A percentile compares a stretch with the other conserved stretches of the same genome.
Evolutionary conservation across 2,329 filamentous ascomycete genomes (phyloP).

Genomic region (Colletotrichum orbiculare): DNA sequence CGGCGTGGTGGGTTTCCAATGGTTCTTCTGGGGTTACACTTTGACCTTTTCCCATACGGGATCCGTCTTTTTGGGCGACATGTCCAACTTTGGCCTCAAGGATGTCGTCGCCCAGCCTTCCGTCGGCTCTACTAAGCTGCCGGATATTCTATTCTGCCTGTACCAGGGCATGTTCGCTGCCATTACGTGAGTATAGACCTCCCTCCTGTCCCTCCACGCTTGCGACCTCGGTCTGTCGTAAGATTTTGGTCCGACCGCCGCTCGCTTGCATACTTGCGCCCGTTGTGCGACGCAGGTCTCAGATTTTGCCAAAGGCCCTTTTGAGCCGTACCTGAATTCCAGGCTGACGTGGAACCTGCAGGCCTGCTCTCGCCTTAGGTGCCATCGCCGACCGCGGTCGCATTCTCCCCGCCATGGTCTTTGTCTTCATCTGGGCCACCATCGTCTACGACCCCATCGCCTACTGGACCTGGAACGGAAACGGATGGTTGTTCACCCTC

Average conservation of each 20-base stretch:
- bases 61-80: slow-evolving; percentile 80
- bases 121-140: slow-evolving; percentile 76
- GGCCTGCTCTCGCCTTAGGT: slow-evolving; percentile 68
- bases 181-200: slow-evolving; percentile 75
- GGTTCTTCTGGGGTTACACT: slow-evolving; percentile 97
- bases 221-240: not conserved
- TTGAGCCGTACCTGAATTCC: not conserved
- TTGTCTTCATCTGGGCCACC: slow-evolving; percentile 78
- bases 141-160: slow-evolving; percentile 85
- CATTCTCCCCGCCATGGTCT: slow-evolving; percentile 69
- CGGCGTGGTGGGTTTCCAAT: slow-evolving; percentile 85
- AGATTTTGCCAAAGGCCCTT: not conserved
- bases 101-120: slow-evolving; percentile 82
- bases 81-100: slow-evolving; percentile 84
- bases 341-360: slow-evolving; percentile 41
- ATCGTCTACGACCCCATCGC: slow-evolving; percentile 80
- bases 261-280: slow-evolving; percentile 5
- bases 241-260: slow-evolving; percentile 14
- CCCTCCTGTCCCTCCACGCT: not conserved
- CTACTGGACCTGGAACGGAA: slow-evolving; percentile 82
- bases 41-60: slow-evolving; percentile 85
- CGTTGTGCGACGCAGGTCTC: slow-evolving; percentile 8
- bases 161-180: slow-evolving; percentile 92
- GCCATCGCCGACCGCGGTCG: slow-evolving; percentile 71
- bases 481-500: slow-evolving; percentile 76